Conservation (phyloP, 495 filamentous ascomycete species). For the Hypoxylon trugodes region DNA sequence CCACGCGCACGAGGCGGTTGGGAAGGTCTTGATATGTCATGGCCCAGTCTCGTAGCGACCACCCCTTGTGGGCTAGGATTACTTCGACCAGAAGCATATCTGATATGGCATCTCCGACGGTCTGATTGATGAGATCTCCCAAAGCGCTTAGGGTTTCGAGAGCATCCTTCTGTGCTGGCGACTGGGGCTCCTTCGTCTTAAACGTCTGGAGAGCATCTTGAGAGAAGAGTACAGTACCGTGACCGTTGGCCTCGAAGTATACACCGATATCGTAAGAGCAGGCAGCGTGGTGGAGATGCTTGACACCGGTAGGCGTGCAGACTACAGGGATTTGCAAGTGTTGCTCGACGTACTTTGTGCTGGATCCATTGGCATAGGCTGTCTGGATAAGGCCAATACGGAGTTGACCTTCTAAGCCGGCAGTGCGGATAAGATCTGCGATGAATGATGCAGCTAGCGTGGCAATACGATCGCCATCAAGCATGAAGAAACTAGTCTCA, state of each 20-base stretch:
- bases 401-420: slow-evolving; percentile 79
- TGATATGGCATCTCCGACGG: slow-evolving; percentile 93
- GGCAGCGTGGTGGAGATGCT: slow-evolving; percentile 95
- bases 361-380: slow-evolving; percentile 96
- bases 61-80: slow-evolving; percentile 93
- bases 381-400: slow-evolving; percentile 96
- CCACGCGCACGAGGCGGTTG: slow-evolving; percentile 91
- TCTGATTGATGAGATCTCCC: slow-evolving; percentile 93
- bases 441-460: slow-evolving; percentile 95
- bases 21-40: slow-evolving; percentile 94
- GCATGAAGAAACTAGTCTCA: slow-evolving; percentile 81
- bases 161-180: slow-evolving; percentile 85
- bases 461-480: slow-evolving; percentile 97
- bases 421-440: slow-evolving; percentile 80
- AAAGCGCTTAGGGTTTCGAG: slow-evolving; percentile 83
- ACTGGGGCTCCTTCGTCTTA: slow-evolving; percentile 79
- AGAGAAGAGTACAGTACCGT: slow-evolving; percentile 96
- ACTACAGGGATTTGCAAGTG: slow-evolving; percentile 88
- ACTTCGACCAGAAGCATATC: slow-evolving; percentile 97
- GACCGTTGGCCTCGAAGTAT: slow-evolving; percentile 98
- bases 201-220: slow-evolving; percentile 79
- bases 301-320: slow-evolving; percentile 95
- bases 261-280: slow-evolving; percentile 91
- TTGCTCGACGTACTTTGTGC: slow-evolving; percentile 88
- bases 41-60: slow-evolving; percentile 91